Percentiles rank a stretch among this genome's conserved stretches.
Evolutionary conservation across 345 rosid species (phyloP).

Genomic region (Geranium brycei): DNA sequence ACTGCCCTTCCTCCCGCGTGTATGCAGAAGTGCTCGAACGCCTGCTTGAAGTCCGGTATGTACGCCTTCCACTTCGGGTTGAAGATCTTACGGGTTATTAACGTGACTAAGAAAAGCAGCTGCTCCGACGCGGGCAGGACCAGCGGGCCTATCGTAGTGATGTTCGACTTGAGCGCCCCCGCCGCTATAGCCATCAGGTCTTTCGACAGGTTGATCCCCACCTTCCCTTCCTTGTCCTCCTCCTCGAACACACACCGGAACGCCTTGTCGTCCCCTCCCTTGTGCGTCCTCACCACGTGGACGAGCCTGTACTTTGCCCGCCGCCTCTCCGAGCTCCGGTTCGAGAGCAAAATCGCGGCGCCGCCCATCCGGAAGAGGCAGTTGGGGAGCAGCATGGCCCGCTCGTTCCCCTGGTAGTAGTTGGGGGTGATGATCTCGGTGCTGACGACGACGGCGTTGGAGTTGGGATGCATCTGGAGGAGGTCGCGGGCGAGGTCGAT

Average conservation of each 20-base stretch:
- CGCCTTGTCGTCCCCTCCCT: slow-evolving; percentile 66
- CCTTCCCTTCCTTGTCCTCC: slow-evolving; percentile 53
- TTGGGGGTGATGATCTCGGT: slow-evolving; percentile 68
- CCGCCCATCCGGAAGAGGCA: slow-evolving; percentile 82
- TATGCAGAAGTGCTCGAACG: slow-evolving; percentile 12
- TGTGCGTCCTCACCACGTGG: slow-evolving; percentile 66
- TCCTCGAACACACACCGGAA: slow-evolving; percentile 53
- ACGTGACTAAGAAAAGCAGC: slow-evolving; percentile 6
- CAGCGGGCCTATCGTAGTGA: slow-evolving; percentile 9
- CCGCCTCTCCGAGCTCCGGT: slow-evolving; percentile 39
- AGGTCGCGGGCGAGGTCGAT: slow-evolving; percentile 60
- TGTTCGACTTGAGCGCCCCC: slow-evolving; percentile 6
- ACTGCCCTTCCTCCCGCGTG: slow-evolving; percentile 13
- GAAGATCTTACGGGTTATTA: slow-evolving; percentile 3
- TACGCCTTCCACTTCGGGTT: slow-evolving; percentile 5
- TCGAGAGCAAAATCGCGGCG: slow-evolving; percentile 54
- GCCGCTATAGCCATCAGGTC: slow-evolving; percentile 9
- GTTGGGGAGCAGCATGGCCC: slow-evolving; percentile 72
- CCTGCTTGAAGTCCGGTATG: slow-evolving; percentile 10
- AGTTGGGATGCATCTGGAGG: slow-evolving; percentile 57
- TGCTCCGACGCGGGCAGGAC: slow-evolving; percentile 10
- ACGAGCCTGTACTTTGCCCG: slow-evolving; percentile 60
- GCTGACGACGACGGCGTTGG: slow-evolving; percentile 53
- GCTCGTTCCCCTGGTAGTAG: slow-evolving; percentile 52
- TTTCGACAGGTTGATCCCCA: slow-evolving; percentile 20